A percentile compares a stretch with the other conserved stretches of the same genome.
These are phyloP conservation scores for Dictyophora rubrovolvata DNA, from an alignment of 768 basidiomycete genomes.

Conservation along the genomic window DNA sequence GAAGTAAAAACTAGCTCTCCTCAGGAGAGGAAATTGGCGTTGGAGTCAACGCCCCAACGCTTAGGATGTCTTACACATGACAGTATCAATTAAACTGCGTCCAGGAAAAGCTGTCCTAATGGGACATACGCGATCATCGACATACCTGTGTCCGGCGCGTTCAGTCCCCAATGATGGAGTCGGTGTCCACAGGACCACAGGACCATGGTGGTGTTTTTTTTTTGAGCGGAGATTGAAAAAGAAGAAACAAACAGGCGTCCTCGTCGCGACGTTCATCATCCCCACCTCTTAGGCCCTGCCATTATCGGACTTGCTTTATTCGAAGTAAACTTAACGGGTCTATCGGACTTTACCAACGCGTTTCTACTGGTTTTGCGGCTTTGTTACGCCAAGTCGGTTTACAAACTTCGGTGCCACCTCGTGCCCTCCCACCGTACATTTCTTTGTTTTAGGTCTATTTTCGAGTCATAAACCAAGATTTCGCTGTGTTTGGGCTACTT, in stretches of 20 bases:
- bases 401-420: not conserved
- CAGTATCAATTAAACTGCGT: too few species aligned
- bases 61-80: too few species aligned
- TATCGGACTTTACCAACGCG: not conserved
- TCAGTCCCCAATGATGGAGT: too few species aligned
- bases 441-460: not conserved
- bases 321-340: not conserved
- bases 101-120: too few species aligned
- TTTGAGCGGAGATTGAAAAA: not conserved
- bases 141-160: too few species aligned
- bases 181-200: too few species aligned
- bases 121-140: too few species aligned
- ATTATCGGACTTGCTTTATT: not conserved
- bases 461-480: not conserved
- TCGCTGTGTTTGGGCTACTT: conserved; percentile 1
- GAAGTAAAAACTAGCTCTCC: too few species aligned
- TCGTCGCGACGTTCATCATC: conserved; percentile 11
- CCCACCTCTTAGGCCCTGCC: not conserved
- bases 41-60: too few species aligned
- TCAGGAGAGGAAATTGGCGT: too few species aligned
- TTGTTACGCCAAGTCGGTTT: not conserved
- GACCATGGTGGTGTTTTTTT: not conserved
- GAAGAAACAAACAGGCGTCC: not conserved
- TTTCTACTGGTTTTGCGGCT: not conserved
- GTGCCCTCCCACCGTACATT: not conserved